phyloP scores from a whole-genome alignment of 176 grass and related monocot genomes.

The Sorghum bicolor region Sorghum_bicolor_NCBIv3 NC_012872.2:63908001-63908500 shows the following conservation, averaged over 20 bases:
- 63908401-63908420: not conserved
- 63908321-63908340: not conserved
- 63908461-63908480: not conserved
- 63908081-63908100: not conserved
- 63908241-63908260: slow-evolving; percentile 27
- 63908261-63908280: slow-evolving; percentile 1
- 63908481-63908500: slow-evolving; percentile 50
- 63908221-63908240: slow-evolving; percentile 32
- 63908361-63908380: not conserved
- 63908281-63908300: not conserved
- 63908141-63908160: slow-evolving; percentile 56
- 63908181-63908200: slow-evolving; percentile 76
- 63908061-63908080: not conserved
- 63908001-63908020: not conserved
- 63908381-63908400: not conserved
- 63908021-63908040: slow-evolving; percentile 10
- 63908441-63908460: not conserved
- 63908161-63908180: slow-evolving; percentile 36
- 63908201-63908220: slow-evolving; percentile 90
- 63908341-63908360: not conserved
- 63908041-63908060: not conserved
- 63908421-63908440: not conserved
- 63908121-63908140: slow-evolving; percentile 85
- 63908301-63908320: not conserved
- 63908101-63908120: slow-evolving; percentile 86